A percentile compares a stretch with the other conserved stretches of the same genome.
phyloP scores from a whole-genome alignment of 495 filamentous ascomycete species.

The Penicillium roqueforti region DNA sequence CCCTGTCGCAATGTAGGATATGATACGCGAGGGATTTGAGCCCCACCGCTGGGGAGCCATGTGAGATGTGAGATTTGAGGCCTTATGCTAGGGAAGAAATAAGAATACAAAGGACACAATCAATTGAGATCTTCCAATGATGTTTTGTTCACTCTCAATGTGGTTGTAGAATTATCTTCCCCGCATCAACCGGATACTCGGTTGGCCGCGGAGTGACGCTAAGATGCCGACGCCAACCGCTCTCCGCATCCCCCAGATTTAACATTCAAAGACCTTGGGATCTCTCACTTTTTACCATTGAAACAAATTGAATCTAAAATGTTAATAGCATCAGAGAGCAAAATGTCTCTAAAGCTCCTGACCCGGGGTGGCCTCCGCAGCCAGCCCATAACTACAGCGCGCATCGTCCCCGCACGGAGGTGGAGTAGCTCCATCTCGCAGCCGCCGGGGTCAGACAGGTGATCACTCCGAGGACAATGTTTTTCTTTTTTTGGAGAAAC shows the following conservation, averaged over 20 bases:
- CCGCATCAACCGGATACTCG: constrained; percentile 10
- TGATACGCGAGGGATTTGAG: neutral
- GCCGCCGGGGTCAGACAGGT: constrained; percentile 64
- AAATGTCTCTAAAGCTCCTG: constrained; percentile 27
- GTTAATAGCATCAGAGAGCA: constrained; percentile 8
- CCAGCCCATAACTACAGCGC: neutral
- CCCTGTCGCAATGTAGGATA: neutral
- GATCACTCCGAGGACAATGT: neutral
- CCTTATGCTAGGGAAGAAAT: neutral
- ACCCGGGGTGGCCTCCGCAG: constrained; percentile 3
- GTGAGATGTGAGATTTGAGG: neutral
- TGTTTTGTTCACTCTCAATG: neutral
- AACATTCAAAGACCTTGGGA: neutral
- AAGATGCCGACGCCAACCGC: constrained; percentile 34
- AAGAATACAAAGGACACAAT: neutral
- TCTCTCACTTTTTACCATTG: neutral
- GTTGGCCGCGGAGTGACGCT: constrained; percentile 26
- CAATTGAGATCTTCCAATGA: neutral
- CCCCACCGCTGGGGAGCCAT: neutral
- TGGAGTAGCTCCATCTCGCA: constrained; percentile 62
- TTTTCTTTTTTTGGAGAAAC: neutral
- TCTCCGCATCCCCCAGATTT: constrained; percentile 32
- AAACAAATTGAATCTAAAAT: neutral
- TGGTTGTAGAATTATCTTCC: neutral
- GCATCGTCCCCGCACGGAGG: constrained; percentile 27